A percentile compares a stretch with the other conserved stretches of the same genome.
These are phyloP conservation scores for Fusarium mundagurra DNA, from an alignment of 2,329 filamentous ascomycete genomes.

Conservation along the genomic window DNA sequence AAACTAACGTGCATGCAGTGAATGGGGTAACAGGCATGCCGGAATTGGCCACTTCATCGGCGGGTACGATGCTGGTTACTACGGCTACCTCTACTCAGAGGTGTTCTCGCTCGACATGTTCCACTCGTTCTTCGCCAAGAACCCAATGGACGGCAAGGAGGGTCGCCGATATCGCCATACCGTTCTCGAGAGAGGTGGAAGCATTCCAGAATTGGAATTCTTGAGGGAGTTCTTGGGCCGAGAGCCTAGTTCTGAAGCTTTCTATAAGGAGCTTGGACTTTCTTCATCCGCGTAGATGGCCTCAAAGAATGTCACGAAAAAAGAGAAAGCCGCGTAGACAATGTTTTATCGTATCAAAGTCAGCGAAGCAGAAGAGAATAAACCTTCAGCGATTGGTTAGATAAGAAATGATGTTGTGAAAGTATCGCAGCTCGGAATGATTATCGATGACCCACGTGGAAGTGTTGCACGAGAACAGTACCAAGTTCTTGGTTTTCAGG, in stretches of 20 bases:
- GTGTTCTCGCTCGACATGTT: conserved; percentile 92
- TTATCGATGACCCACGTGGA: neutral
- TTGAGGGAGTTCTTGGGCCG: conserved; percentile 81
- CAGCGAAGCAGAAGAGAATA: conserved; percentile 13
- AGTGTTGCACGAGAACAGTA: conserved; percentile 2
- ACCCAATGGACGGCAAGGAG: conserved; percentile 80
- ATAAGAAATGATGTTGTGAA: neutral
- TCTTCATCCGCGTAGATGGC: conserved; percentile 25
- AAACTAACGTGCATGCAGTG: conserved; percentile 52
- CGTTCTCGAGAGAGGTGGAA: conserved; percentile 80
- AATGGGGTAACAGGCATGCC: conserved; percentile 81
- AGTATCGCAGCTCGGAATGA: neutral
- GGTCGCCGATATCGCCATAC: conserved; percentile 81
- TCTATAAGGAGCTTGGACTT: conserved; percentile 79
- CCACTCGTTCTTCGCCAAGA: conserved; percentile 78
- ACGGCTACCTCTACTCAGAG: conserved; percentile 77
- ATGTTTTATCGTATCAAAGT: neutral
- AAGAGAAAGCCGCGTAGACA: neutral
- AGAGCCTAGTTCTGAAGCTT: conserved; percentile 79
- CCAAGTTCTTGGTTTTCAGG: neutral
- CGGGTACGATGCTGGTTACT: conserved; percentile 87
- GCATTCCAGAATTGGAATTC: conserved; percentile 82
- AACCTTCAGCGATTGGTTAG: neutral
- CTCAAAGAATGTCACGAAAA: too few species aligned
- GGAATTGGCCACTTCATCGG: conserved; percentile 86